Percentiles rank a stretch among this genome's conserved stretches.
Conservation (phyloP, 352 stramenopile species). For the Pythium graminicola region DNA sequence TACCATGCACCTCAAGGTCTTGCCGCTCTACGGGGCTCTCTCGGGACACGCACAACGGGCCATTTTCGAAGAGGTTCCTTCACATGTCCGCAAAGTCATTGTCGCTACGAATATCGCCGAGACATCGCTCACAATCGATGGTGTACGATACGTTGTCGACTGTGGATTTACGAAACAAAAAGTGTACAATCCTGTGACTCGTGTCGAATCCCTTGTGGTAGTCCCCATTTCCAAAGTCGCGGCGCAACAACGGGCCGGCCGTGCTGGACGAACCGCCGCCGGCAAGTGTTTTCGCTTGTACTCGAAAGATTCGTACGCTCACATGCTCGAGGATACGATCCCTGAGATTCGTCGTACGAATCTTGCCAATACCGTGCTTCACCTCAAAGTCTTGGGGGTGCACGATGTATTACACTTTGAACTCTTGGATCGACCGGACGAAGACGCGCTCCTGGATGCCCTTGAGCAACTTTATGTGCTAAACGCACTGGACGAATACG, state of each 20-base stretch:
- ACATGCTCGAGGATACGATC: conserved; percentile 96
- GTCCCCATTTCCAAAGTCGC: conserved; percentile 94
- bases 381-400: conserved; percentile 67
- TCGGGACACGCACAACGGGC: conserved; percentile 87
- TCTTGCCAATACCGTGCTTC: conserved; percentile 93
- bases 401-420: conserved; percentile 64
- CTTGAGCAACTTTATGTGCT: conserved; percentile 72
- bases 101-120: conserved; percentile 93
- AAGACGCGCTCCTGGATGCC: conserved; percentile 66
- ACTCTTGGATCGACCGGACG: conserved; percentile 60
- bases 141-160: conserved; percentile 84
- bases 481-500: conserved; percentile 44
- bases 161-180: conserved; percentile 91
- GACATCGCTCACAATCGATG: conserved; percentile 98
- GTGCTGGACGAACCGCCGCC: conserved; percentile 92
- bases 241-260: conserved; percentile 92
- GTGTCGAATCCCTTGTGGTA: conserved; percentile 85
- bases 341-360: conserved; percentile 97
- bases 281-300: conserved; percentile 99
- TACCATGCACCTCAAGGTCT: conserved; percentile 53
- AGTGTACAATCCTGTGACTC: conserved; percentile 68
- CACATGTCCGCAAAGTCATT: conserved; percentile 77
- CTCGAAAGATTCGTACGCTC: conserved; percentile 94
- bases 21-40: conserved; percentile 95
- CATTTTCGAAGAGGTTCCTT: conserved; percentile 91